Conservation (phyloP, 139 green algal genomes). For the Chlorella sp. region DNA sequence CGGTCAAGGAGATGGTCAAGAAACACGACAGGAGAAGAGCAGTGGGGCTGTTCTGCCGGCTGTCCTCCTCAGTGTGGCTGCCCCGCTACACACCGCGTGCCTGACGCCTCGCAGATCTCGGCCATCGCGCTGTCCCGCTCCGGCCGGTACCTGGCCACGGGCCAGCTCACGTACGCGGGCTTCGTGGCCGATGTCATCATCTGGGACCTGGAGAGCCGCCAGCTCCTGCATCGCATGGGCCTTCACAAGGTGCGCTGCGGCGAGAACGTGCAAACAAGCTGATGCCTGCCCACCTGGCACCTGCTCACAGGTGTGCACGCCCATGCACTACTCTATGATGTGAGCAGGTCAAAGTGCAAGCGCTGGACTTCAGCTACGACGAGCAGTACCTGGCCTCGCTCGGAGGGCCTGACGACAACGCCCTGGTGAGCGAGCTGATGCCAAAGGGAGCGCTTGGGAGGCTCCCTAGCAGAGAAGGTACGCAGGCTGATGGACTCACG, state of each 20-base stretch:
- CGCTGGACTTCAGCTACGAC: slow-evolving; percentile 62
- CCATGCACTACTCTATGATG: too few species aligned
- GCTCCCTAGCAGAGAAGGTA: too few species aligned
- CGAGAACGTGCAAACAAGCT: too few species aligned
- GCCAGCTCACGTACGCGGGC: slow-evolving; percentile 79
- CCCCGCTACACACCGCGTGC: background rate
- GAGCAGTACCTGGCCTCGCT: slow-evolving; percentile 67
- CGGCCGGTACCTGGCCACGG: slow-evolving; percentile 70
- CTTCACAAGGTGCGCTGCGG: slow-evolving; percentile 68
- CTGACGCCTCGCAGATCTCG: slow-evolving; percentile 49
- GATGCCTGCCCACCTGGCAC: too few species aligned
- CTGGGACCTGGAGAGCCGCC: slow-evolving; percentile 66
- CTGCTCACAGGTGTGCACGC: background rate
- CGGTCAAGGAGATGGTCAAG: background rate
- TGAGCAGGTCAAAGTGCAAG: slow-evolving; percentile 71
- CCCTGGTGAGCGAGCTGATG: slow-evolving; percentile 64
- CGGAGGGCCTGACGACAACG: slow-evolving; percentile 79
- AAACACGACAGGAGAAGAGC: background rate
- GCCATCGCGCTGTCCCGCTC: slow-evolving; percentile 60
- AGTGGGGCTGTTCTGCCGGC: background rate
- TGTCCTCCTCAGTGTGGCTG: background rate
- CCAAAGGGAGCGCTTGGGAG: too few species aligned
- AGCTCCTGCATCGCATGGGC: slow-evolving; percentile 59
- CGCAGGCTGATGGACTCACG: too few species aligned
- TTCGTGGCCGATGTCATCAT: slow-evolving; percentile 83